Evolutionary conservation across 176 grass and related monocot species (phyloP), one percentile per base, ranked within the genome.

Genomic region (Stipa capillata): DNA sequence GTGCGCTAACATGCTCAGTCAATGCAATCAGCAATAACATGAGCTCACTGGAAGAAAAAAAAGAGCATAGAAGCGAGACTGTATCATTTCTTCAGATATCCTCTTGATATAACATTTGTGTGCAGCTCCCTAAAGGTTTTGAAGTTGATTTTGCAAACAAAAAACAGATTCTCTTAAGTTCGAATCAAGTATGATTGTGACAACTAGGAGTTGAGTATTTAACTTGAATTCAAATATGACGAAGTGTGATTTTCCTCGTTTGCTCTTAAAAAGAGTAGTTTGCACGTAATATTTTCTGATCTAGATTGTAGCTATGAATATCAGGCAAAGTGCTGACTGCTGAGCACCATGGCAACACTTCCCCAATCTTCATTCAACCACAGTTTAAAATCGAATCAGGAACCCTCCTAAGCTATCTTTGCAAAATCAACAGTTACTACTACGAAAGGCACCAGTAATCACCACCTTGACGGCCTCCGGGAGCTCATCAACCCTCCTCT

Each of bases 381-480:
- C 15, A 42, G 11, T 25, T 69, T 10, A 34, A 23, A 34, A 76
- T 24, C 75, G 57, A 66, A 42, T 8, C 27, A 15, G 18, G 5
- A 56, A 81, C 23, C 11, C 36, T 5, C 15, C 24, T 74, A 54
- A 31, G 12, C 15, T 54, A 39, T 10, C 25, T 62, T 39, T 70
- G 8, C 45, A 79, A 33, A 24, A 44, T 81, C 7, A 66, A 37
- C 52, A 66, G 58, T 16, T 36, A 48, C 7, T 37, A 63, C 39
- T 18, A 40, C 0, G 69, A 20, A 85, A 74, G 80, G 44, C 35
- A 82, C 49, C 32, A 18, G 66, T 69, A 49, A 54, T 69, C 63
- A 67, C 45, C 76, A 97, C 92, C 92, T 97, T 94, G 50, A 97
- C 24, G 39, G 87, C 87, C 80, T 92, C 85, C 0, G 95, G 95